Evolutionary conservation across 1,284 basidiomycete species (phyloP), one percentile per base, ranked within the genome.

Genomic region (Moesziomyces parantarcticus): DNA sequence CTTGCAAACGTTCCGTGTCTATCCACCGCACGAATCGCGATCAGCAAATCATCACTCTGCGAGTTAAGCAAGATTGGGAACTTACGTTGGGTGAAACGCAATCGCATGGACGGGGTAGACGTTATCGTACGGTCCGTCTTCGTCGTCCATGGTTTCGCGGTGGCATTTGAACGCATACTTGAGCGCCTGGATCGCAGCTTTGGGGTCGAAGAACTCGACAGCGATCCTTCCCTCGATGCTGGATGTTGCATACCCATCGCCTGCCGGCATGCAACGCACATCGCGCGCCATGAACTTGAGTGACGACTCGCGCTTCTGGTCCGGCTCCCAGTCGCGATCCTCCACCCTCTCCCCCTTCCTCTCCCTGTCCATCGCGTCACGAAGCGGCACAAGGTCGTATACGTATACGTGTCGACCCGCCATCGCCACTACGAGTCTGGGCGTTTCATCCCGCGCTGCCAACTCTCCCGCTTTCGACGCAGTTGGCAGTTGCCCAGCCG

Each of bases 121-220:
- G 70, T 94, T 92, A 83, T 99, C 97, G n/a, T 92, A 91, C 39
- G 92, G 63, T 11, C n/a, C 22, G 3, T 50, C 92, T 49, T 93
- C 90, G 52, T 57, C 42, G 10, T 20, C 60, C 26, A 32, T 20
- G 1, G 92, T 90, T 81, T 94, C 91, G 20, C 96, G 88, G 82
- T 99, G 96, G 77, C 95, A 97, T 83, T 98, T 95, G 89, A 98
- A 99, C 3, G 97, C 97, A 83, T 99, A 99, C 85, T 97, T 97
- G 83, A 92, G 91, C 41, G 76, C 74, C 84, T 97, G 94, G 0
- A 88, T 87, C 23, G 89, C 88, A 0, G 89, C 87, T 11, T 89
- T 89, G 3, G 92, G 89, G 76, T 97, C 93, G 80, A 98, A 95
- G 85, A 97, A 98, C 84, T 99, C 97, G 43, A 99, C 95, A 0